Evolutionary conservation across 2,329 filamentous ascomycete species (phyloP).

Genomic region (Diplodia corticola): DNA sequence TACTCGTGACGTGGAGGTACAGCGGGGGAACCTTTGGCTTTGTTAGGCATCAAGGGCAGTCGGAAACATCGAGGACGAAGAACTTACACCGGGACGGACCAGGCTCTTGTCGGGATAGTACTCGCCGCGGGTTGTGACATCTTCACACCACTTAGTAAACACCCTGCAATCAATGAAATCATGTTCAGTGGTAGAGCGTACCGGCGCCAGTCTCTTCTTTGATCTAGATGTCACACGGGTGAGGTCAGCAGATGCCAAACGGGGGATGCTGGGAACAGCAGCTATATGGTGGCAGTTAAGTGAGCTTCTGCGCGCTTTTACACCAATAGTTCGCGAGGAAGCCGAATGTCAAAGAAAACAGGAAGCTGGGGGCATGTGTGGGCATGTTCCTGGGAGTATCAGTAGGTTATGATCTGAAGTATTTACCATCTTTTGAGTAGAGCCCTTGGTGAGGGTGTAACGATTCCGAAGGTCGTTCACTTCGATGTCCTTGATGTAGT

Average conservation of each 20-base stretch:
- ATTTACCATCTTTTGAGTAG: constrained; percentile 99
- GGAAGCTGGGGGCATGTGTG: constrained; percentile 24
- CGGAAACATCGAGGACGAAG: background rate
- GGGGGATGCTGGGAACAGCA: constrained; percentile 51
- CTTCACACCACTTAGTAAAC: constrained; percentile 70
- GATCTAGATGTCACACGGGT: constrained; percentile 88
- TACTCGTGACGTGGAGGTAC: constrained; percentile 94
- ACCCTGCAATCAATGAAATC: constrained; percentile 58
- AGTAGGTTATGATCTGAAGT: constrained; percentile 67
- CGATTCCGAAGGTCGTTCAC: constrained; percentile 97
- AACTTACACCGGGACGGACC: constrained; percentile 84
- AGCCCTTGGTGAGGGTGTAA: constrained; percentile 94
- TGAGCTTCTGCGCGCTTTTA: constrained; percentile 49
- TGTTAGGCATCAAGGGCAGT: background rate
- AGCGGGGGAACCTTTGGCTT: constrained; percentile 76
- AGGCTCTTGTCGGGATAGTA: constrained; percentile 98
- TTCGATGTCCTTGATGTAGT: constrained; percentile 98
- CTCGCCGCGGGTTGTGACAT: constrained; percentile 96
- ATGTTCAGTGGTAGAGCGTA: constrained; percentile 77
- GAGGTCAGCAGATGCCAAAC: constrained; percentile 94
- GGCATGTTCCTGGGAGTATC: constrained; percentile 51
- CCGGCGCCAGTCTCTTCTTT: constrained; percentile 99
- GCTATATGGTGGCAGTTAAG: constrained; percentile 43
- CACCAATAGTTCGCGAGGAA: constrained; percentile 28
- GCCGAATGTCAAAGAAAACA: constrained; percentile 29